A percentile compares a stretch with the other conserved stretches of the same genome.
These are phyloP conservation scores for Sugiyamaella boreocaroliniensis DNA, from an alignment of 805 yeast genomes.

Conservation along the genomic window DNA sequence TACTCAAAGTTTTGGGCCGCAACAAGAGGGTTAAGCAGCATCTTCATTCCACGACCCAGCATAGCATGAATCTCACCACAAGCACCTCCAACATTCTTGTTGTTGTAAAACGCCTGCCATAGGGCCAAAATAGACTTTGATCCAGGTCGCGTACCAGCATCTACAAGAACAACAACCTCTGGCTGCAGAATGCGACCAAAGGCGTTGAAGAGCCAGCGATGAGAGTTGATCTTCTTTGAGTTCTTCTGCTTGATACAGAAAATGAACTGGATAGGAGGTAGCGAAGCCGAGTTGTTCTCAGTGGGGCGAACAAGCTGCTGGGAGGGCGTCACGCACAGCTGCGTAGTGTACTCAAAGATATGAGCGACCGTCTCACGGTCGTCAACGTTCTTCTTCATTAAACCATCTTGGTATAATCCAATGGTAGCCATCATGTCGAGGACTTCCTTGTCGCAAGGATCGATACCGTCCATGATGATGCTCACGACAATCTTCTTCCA, in stretches of 20 bases:
- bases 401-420: constrained; percentile 61
- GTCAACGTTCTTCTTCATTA: constrained; percentile 53
- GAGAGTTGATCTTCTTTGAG: constrained; percentile 60
- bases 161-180: constrained; percentile 49
- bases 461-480: constrained; percentile 58
- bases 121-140: constrained; percentile 49
- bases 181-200: constrained; percentile 53
- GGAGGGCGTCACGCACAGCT: constrained; percentile 36
- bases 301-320: constrained; percentile 49
- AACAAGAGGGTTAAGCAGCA: constrained; percentile 50
- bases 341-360: constrained; percentile 59
- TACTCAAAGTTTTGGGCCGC: constrained; percentile 64
- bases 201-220: constrained; percentile 65
- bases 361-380: constrained; percentile 58
- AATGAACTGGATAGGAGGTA: constrained; percentile 57
- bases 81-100: constrained; percentile 59
- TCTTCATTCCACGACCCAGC: constrained; percentile 38
- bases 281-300: constrained; percentile 39
- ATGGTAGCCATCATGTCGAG: constrained; percentile 58
- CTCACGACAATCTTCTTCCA: constrained; percentile 67
- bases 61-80: constrained; percentile 66
- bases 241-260: constrained; percentile 57
- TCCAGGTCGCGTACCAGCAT: constrained; percentile 61
- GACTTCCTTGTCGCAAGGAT: constrained; percentile 56
- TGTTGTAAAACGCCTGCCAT: constrained; percentile 57